phyloP scores from a whole-genome alignment of 2,329 filamentous ascomycete species.

The Juglanconis sp. region DNA sequence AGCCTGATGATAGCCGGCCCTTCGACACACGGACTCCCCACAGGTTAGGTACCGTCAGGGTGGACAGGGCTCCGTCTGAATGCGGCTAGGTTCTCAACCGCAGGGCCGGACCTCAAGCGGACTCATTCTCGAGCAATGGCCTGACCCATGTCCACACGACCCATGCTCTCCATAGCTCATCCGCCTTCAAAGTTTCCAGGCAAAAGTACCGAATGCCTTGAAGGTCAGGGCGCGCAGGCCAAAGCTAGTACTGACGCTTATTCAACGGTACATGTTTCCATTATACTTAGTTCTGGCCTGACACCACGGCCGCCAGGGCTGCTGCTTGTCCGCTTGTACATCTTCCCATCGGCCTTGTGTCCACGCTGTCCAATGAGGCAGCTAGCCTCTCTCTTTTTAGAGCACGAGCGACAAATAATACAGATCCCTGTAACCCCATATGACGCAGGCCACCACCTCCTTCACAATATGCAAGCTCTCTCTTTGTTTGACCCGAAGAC shows the following conservation, averaged over 20 bases:
- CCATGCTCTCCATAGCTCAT: background rate
- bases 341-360: conserved; percentile 7
- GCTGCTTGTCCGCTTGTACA: conserved; percentile 10
- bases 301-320: conserved; percentile 12
- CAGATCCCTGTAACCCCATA: conserved; percentile 23
- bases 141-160: background rate
- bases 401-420: conserved; percentile 11
- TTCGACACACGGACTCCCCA: background rate
- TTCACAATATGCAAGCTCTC: conserved; percentile 28
- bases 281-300: background rate
- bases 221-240: conserved; percentile 9
- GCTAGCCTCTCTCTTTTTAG: conserved; percentile 11
- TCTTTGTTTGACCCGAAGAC: conserved; percentile 26
- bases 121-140: background rate
- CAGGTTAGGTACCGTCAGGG: background rate
- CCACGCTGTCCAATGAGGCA: conserved; percentile 6
- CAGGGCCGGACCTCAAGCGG: background rate
- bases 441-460: conserved; percentile 30
- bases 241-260: background rate
- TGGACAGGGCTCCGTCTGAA: background rate
- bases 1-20: background rate
- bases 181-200: background rate
- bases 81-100: background rate
- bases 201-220: conserved; percentile 1
- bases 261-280: conserved; percentile 8